Percentiles rank a stretch among this genome's conserved stretches.
These are phyloP conservation scores for Solanum tacnaense DNA, from an alignment of 257 asterid species.

Conservation along the genomic window DNA sequence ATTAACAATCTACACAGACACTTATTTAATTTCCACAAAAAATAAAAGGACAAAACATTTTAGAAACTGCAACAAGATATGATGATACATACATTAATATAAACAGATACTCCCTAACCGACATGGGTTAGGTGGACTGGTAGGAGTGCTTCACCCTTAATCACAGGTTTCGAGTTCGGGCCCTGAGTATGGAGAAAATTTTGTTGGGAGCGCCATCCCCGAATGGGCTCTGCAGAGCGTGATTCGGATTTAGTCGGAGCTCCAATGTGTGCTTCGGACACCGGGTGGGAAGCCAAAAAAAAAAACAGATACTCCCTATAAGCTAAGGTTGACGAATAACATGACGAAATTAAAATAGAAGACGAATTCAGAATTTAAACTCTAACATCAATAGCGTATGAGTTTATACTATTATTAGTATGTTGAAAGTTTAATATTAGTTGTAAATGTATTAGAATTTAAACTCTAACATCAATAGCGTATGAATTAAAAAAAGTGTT, in stretches of 20 bases:
- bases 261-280: no score
- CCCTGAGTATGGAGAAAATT: no score
- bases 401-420: background rate
- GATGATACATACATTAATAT: background rate
- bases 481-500: background rate
- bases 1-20: background rate
- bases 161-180: rapidly evolving
- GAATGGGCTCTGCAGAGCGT: no score
- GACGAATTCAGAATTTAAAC: background rate
- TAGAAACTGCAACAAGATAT: background rate
- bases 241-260: no score
- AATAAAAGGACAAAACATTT: background rate
- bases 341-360: background rate
- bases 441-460: no score
- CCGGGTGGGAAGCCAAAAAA: no score
- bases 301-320: background rate
- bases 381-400: background rate
- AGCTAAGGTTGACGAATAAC: background rate
- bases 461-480: no score
- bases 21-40: background rate
- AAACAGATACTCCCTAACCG: no score
- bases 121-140: no score
- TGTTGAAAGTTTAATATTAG: background rate
- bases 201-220: no score
- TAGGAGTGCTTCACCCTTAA: no score